Evolutionary conservation across 2,329 filamentous ascomycete genomes (phyloP).

Genomic region (Fusarium concolor): DNA sequence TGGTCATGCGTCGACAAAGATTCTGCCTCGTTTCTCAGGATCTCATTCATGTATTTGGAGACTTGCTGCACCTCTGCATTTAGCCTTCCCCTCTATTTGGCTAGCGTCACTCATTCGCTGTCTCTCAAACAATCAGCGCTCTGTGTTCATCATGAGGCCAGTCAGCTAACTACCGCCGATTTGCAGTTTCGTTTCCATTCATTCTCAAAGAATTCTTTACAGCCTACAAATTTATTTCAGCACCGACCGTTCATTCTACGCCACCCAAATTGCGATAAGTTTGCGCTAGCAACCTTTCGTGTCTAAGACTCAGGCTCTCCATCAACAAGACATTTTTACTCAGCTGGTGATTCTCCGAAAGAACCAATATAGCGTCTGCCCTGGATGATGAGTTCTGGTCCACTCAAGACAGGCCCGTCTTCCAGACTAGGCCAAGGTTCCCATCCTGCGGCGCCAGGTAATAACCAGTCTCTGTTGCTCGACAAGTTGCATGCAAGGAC

Average conservation of each 20-base stretch:
- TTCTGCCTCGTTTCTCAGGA: conserved; percentile 22
- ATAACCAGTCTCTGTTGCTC: conserved; percentile 73
- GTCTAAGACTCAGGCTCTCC: background rate
- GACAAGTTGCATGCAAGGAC: conserved; percentile 83
- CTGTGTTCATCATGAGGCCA: conserved; percentile 31
- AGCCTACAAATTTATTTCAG: conserved; percentile 23
- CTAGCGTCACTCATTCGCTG: conserved; percentile 27
- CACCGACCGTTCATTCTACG: conserved; percentile 8
- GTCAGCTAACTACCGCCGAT: conserved; percentile 35
- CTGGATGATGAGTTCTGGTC: conserved; percentile 63
- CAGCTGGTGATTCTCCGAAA: conserved; percentile 14
- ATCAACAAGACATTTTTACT: background rate
- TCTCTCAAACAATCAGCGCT: conserved; percentile 17
- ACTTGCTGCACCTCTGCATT: conserved; percentile 15
- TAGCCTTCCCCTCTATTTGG: conserved; percentile 20
- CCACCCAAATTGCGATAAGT: conserved; percentile 8
- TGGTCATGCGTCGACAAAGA: conserved; percentile 11
- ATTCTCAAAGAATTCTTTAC: conserved; percentile 32
- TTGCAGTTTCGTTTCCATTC: conserved; percentile 39
- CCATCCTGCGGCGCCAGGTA: conserved; percentile 61
- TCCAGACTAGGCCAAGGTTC: conserved; percentile 64
- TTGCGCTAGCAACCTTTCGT: conserved; percentile 9
- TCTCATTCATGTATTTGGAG: conserved; percentile 1
- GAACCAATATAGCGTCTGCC: conserved; percentile 17
- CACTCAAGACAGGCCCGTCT: conserved; percentile 61